Base-by-base conservation (phyloP, 2,329 filamentous ascomycete species). In the Blastomyces gilchristii region DNA sequence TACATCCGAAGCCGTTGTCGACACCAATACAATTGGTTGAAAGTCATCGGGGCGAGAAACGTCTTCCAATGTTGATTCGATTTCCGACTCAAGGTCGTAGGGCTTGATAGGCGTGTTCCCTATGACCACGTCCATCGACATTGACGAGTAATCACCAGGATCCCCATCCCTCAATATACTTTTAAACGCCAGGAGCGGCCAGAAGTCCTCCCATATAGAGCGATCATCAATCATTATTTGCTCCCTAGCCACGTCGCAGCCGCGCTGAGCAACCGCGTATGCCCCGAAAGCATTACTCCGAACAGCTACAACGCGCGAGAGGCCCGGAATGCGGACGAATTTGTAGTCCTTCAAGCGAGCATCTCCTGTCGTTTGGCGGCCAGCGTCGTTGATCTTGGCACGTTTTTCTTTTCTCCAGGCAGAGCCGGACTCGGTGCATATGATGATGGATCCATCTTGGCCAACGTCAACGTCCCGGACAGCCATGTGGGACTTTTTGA, bases 361-460 rank as follows among this genome's bases (percentile, higher is more conserved):
- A 28, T 86, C 85, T 11, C 61, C 66, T 0, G 77, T 75, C 1
- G 75, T 74, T 3, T 77, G 78, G 1, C 79, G 78, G 41, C 71
- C 79, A 0, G 84, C 80, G 67, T 88, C 86, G 70, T 96, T 95
- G 59, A 88, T 86, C 67, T 93, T 96, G 34, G 84, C 82, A 65
- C 94, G 85, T 71, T 90, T 91, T 60, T 94, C 86, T 64, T 93
- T 87, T 68, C 87, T 87, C 93, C 93, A 99, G 0, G 97, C 93
- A 58, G 90, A 93, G 2, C 94, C 94, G 52, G 91, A 93, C 64
- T 91, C 84, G 0, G 94, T 99, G 67, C 91, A 93, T 66, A 99
- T 86, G 62, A 99, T 95, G 67, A 99, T 90, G 0, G 92, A 96
- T 2, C 92, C 94, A 73, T 97, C 89, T 72, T 96, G 91, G 47